Percentiles rank a stretch among this genome's conserved stretches.
These are phyloP conservation scores for Dothistroma septosporum DNA, from an alignment of 2,329 filamentous ascomycete species.

Conservation along the genomic window DNA sequence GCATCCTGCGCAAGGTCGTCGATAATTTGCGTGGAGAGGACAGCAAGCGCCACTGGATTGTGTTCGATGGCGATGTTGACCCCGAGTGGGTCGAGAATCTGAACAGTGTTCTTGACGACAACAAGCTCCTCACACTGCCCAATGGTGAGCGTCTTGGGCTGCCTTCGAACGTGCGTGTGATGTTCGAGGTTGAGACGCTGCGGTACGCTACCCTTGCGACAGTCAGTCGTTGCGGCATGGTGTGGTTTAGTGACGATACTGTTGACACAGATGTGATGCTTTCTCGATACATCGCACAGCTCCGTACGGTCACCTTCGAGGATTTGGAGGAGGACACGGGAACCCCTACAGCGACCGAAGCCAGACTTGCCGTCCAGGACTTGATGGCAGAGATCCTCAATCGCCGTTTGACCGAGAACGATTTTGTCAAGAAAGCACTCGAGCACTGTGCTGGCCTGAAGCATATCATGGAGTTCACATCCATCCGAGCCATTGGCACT, in stretches of 20 bases:
- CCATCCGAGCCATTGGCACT: constrained; percentile 83
- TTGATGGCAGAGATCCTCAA: constrained; percentile 76
- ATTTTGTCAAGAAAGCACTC: constrained; percentile 75
- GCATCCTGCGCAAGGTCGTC: constrained; percentile 95
- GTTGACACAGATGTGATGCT: constrained; percentile 93
- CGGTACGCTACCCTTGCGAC: constrained; percentile 97
- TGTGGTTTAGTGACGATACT: constrained; percentile 99
- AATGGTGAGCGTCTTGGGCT: constrained; percentile 97
- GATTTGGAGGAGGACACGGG: constrained; percentile 91
- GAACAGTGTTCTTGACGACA: constrained; percentile 99
- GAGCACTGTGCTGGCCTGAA: constrained; percentile 71
- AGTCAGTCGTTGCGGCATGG: constrained; percentile 99
- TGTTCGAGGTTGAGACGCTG: constrained; percentile 98
- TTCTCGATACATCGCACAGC: constrained; percentile 78
- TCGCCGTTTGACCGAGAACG: constrained; percentile 69
- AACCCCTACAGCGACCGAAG: constrained; percentile 53
- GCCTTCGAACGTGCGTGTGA: constrained; percentile 91
- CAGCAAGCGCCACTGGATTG: constrained; percentile 96
- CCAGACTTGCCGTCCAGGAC: constrained; percentile 68
- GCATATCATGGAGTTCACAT: constrained; percentile 98
- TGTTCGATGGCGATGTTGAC: constrained; percentile 98
- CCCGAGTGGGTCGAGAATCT: constrained; percentile 99
- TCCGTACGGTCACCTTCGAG: constrained; percentile 81
- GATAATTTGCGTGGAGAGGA: constrained; percentile 98
- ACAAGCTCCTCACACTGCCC: constrained; percentile 92